A percentile compares a stretch with the other conserved stretches of the same genome.
Evolutionary conservation across 306 rosid species (phyloP).

Genomic region (Sindora glabra): DNA sequence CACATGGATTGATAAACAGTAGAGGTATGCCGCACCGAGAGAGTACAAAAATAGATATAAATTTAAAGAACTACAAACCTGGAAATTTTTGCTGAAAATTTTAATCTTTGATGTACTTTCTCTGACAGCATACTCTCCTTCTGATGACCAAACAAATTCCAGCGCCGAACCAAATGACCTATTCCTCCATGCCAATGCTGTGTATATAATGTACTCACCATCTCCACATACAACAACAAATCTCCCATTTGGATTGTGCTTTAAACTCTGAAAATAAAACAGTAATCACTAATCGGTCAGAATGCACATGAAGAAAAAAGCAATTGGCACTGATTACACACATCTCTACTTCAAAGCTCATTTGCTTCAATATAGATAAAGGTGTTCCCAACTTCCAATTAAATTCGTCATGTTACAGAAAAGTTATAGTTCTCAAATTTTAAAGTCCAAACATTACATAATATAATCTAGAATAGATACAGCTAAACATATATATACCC

Average conservation of each 20-base stretch:
- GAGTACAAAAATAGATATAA: conserved; percentile 5
- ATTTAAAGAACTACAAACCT: conserved; percentile 42
- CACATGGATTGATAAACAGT: neutral
- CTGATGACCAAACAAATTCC: conserved; percentile 93
- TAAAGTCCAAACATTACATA: conserved; percentile 1
- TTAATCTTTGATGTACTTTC: conserved; percentile 96
- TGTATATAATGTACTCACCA: conserved; percentile 94
- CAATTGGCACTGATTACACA: neutral
- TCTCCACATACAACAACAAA: conserved; percentile 99
- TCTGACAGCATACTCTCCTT: conserved; percentile 92
- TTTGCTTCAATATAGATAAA: conserved; percentile 3
- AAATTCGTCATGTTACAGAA: neutral
- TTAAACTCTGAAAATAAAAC: conserved; percentile 57
- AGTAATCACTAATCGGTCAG: conserved; percentile 5
- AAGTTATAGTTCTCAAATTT: neutral
- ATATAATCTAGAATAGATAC: conserved; percentile 1
- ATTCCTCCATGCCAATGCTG: conserved; percentile 99
- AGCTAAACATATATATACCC: no score
- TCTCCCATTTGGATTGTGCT: conserved; percentile 98
- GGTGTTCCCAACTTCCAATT: neutral
- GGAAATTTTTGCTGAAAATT: conserved; percentile 87
- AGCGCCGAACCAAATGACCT: conserved; percentile 97
- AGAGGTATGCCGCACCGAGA: neutral
- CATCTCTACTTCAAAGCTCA: no score
- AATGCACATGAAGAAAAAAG: conserved; percentile 14